A percentile compares a stretch with the other conserved stretches of the same genome.
Conservation (phyloP, 441 rosid genomes). For the Gossypium lobatum region DNA sequence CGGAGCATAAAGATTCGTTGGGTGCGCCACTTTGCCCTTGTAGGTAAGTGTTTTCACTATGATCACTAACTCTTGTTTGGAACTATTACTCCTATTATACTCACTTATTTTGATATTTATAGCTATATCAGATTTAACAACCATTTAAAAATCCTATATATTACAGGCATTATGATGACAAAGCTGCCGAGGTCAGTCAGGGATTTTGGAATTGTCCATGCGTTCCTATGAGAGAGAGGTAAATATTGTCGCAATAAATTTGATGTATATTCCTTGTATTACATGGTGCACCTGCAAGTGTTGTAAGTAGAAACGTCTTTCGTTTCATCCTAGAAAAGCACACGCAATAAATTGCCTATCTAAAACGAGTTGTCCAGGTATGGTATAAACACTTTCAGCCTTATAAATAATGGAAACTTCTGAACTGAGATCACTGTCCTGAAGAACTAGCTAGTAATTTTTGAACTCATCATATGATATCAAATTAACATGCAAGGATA, state of each 20-base stretch:
- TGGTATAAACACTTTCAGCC: not conserved
- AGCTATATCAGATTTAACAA: not conserved
- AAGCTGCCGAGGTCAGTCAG: constrained; percentile 73
- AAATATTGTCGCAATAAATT: constrained; percentile 1
- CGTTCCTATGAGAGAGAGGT: constrained; percentile 99
- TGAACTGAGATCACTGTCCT: not conserved
- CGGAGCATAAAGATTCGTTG: constrained; percentile 84
- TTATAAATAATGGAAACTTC: not conserved
- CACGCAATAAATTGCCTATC: not conserved
- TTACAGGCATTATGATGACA: constrained; percentile 90
- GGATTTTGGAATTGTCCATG: constrained; percentile 98
- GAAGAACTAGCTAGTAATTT: not conserved
- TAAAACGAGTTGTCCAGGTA: not conserved
- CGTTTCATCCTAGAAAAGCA: not conserved
- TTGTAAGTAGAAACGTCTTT: not conserved
- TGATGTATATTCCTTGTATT: not conserved
- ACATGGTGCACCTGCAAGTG: not conserved
- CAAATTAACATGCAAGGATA: not conserved
- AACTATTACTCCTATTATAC: not conserved
- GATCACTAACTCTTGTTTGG: constrained; percentile 4
- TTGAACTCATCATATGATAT: not conserved
- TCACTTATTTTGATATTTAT: not conserved
- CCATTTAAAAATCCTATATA: not conserved
- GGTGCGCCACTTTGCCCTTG: constrained; percentile 98
- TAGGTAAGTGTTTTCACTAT: constrained; percentile 40